Percentiles rank a stretch among this genome's conserved stretches.
These are phyloP conservation scores for Tetraselmis chui DNA, from an alignment of 139 green algal species.

Conservation along the genomic window DNA sequence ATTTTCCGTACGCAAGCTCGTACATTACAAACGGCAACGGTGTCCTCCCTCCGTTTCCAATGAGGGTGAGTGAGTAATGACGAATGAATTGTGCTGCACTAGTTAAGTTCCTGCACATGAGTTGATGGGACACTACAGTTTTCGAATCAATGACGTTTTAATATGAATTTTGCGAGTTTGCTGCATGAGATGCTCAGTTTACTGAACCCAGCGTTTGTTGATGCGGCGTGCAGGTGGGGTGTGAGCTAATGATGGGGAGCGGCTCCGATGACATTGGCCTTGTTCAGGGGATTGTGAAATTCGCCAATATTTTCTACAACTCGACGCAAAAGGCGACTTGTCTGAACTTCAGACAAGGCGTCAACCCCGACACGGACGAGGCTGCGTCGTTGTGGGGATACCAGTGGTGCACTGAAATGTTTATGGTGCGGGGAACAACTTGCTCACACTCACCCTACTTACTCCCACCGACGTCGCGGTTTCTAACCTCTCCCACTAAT, in stretches of 20 bases:
- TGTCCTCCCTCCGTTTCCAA: conserved; percentile 46
- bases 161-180: too few relatives aligned
- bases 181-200: too few relatives aligned
- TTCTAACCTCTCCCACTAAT: background rate
- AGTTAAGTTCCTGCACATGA: too few relatives aligned
- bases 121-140: too few relatives aligned
- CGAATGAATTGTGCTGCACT: too few relatives aligned
- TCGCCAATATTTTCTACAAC: conserved; percentile 66
- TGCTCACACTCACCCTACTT: background rate
- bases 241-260: background rate
- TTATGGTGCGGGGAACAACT: conserved; percentile 5
- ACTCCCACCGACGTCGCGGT: background rate
- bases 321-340: conserved; percentile 30
- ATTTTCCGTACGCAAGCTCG: conserved; percentile 43
- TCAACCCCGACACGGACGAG: conserved; percentile 63
- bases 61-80: conserved; percentile 36
- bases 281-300: background rate
- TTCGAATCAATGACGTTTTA: too few relatives aligned
- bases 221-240: background rate
- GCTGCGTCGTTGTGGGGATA: conserved; percentile 60
- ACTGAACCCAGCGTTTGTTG: too few relatives aligned
- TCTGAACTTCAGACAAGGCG: conserved; percentile 15
- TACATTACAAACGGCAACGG: conserved; percentile 53
- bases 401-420: conserved; percentile 39
- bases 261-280: background rate